Base-by-base conservation (phyloP, 768 basidiomycete species). In the Tricholoma saponaceum region DNA sequence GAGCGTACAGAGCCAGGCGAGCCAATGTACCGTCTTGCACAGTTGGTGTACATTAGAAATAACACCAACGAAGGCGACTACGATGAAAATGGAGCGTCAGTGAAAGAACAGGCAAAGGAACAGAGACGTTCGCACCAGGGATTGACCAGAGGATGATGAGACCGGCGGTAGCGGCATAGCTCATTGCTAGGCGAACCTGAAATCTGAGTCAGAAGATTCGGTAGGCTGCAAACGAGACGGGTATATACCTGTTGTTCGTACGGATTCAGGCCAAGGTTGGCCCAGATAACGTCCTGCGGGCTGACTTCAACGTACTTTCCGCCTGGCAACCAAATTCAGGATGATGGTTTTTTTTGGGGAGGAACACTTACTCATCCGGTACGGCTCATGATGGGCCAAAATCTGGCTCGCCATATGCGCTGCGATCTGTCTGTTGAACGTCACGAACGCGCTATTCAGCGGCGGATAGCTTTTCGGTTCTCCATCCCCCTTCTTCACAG, bases 201-300 rank as follows among this genome's bases (percentile, higher is more conserved):
- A 28, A 37, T 28, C 1, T 3, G 26, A 14, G 20, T 43, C 14
- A 35, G 33, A 32, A 26, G 41, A 6, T 18, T 8, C 20, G 18
- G 41, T 23, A 5, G 1, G 49, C 4, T 14, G 13, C 49, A 20
- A 25, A 41, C 10, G 30, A 37, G 23, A 25, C 8, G n/a, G 16
- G 23, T 14, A 41, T 58, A 22, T 46, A 88, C 74, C 66, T 85
- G 85, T 60, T 80, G 79, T 69, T 95, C 92, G 64, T 97, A 98
- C 0, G 93, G 89, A 67, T 95, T 96, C 76, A 98, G 69, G 28
- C 83, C 82, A 8, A 99, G 77, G 69, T 97, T 98, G 3, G 80
- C 73, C 95, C 96, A 98, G 60, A 98, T 88, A 47, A 99, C 88
- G 71, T 97, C 95, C 26, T 81, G 79, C 0, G 95, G 95, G 0